Evolutionary conservation across 345 rosid genomes (phyloP).

Genomic region (Citrus glauca): DNA sequence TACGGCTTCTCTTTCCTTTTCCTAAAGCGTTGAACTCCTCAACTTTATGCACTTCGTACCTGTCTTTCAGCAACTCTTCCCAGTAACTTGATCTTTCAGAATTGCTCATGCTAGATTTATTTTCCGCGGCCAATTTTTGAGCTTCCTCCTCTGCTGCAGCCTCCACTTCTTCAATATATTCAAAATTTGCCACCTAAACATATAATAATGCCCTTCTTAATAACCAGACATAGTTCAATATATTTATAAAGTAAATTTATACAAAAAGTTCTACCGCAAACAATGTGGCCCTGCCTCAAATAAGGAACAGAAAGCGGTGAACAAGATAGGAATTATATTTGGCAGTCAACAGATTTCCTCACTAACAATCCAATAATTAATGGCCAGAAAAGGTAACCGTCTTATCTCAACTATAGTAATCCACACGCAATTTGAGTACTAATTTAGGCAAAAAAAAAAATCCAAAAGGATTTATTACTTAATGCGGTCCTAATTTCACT

Average conservation of each 20-base stretch:
- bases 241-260: not conserved
- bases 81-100: constrained; percentile 77
- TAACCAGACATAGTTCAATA: not conserved
- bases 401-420: not conserved
- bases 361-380: constrained; percentile 2
- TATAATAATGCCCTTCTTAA: constrained; percentile 4
- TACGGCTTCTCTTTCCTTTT: constrained; percentile 93
- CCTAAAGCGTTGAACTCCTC: constrained; percentile 89
- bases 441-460: not conserved
- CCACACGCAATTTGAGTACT: not conserved
- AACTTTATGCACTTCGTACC: constrained; percentile 70
- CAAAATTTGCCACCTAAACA: constrained; percentile 92
- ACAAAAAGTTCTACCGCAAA: not conserved
- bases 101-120: constrained; percentile 41
- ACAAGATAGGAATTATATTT: not conserved
- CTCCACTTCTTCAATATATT: constrained; percentile 82
- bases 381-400: not conserved
- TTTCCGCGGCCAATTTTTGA: constrained; percentile 55
- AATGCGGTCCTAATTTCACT: not conserved
- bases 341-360: constrained; percentile 1
- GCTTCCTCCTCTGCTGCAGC: constrained; percentile 65
- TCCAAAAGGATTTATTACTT: not conserved
- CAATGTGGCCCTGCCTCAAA: not conserved
- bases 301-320: not conserved
- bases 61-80: constrained; percentile 90